Evolutionary conservation across 352 stramenopile genomes (phyloP), one percentile per base, ranked within the genome.

Genomic region (Phytophthora niederhauseri): DNA sequence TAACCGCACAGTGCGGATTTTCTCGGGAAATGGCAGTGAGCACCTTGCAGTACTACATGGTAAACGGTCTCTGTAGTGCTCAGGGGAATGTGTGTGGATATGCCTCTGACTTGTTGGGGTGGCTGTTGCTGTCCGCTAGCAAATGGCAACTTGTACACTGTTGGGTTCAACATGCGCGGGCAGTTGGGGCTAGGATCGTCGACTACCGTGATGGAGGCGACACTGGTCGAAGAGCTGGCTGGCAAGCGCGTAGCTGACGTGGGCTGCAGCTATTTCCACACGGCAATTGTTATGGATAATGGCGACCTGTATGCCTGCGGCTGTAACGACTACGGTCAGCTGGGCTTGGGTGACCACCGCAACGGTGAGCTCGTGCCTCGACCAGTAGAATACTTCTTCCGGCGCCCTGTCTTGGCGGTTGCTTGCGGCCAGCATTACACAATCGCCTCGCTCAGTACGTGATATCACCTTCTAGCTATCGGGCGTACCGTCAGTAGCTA

Each of bases 181-280:
- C 94, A 98, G 70, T 74, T 98, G 22, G 93, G 92, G 0, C 85
- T 93, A 11, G 94, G 93, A 19, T 90, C 69, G 6, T 94, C 88
- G 3, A 77, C 78, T 22, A 87, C 84, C 26, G 76, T 87, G 46
- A 70, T 85, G 6, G 77, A 93, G 14, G 77, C 82, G 14, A 82
- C 77, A 30, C 68, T 82, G 0, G 84, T 93, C 38, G 57, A 75
- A 14, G 71, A 65, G 34, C 61, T 94, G 15, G 26, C 41, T 12
- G 73, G 63, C 57, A 85, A 87, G 34, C 76, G 77, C n/a, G 89
- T 97, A 15, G 69, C 86, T 1, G 75, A 93, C 43, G 92, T 95
- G 7, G 84, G 86, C 4, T 98, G 93, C 70, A 98, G 93, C 73
- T 98, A 98, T 66, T 98, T 98, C 66, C 94, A 98, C 80, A 97